phyloP scores from a whole-genome alignment of 345 rosid species.

The Populus deltoides region DNA sequence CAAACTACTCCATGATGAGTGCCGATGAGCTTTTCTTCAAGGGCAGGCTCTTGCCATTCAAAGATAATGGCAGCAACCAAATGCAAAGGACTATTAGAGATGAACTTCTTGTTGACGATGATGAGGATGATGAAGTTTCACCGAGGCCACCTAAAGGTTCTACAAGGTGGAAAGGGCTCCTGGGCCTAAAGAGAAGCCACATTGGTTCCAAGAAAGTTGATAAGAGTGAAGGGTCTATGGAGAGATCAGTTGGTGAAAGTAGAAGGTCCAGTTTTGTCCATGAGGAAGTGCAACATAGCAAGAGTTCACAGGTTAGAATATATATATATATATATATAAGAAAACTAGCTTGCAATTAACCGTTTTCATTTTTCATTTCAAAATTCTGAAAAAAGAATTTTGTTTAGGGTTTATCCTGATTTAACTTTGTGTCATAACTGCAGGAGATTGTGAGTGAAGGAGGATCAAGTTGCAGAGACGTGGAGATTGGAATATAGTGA shows the following conservation, averaged over 20 bases:
- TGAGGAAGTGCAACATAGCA: constrained; percentile 20
- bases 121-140: constrained; percentile 34
- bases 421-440: constrained; percentile 1
- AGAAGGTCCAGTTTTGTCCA: constrained; percentile 31
- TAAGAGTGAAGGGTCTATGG: constrained; percentile 35
- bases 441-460: constrained; percentile 48
- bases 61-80: constrained; percentile 43
- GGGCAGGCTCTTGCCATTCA: constrained; percentile 83
- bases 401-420: constrained; percentile 1
- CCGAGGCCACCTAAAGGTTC: constrained; percentile 58
- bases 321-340: neutral
- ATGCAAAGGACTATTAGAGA: constrained; percentile 82
- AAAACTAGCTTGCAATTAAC: no score
- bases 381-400: neutral
- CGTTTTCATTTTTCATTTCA: neutral
- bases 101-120: constrained; percentile 63
- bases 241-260: constrained; percentile 26
- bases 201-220: constrained; percentile 65
- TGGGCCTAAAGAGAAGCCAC: constrained; percentile 76
- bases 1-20: constrained; percentile 79
- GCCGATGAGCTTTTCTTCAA: constrained; percentile 95
- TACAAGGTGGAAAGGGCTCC: constrained; percentile 74
- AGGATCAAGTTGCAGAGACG: constrained; percentile 56
- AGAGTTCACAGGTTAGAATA: constrained; percentile 37
- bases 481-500: constrained; percentile 56